Base-by-base conservation (phyloP, 2,329 filamentous ascomycete genomes). In the Alternaria sp. region DNA sequence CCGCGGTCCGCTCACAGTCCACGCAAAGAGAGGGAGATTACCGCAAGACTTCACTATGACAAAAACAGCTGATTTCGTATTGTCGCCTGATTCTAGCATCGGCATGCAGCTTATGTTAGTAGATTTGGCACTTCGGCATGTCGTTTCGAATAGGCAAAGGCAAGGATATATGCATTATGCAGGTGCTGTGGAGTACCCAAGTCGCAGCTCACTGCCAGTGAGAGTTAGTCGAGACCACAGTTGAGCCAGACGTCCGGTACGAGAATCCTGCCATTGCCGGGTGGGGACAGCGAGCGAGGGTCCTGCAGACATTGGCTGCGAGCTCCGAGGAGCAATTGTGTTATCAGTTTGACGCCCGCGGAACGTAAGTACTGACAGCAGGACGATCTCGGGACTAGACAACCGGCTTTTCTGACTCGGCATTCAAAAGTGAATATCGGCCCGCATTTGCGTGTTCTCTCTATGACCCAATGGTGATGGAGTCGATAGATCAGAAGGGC, bases 71-170 rank as follows among this genome's bases (percentile, higher is more conserved):
- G 32, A 49, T 49, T 4, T 28, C 7, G 7, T 36, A 4, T 20
- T 24, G 34, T 59, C 30, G 39, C 49, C 6, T 59, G 51, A 48
- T 59, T 42, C 16, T 14, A 34, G 56, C 51, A 59, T 59, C 26
- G 24, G 56, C 56, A 41, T 49, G 18, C 28, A 34, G 41, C 39
- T 32, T 30, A 36, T n/a, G 16, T 38, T 38, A 28, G n/a, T 28
- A 44, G 38, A 57, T 16, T 32, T 26, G 12, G 11, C 34, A 16
- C n/a, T 42, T 32, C 28, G 53, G 51, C 57, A 55, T 54, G 18
- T 51, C 38, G 36, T 49, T 44, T 44, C 20, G n/a, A 24, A 53
- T 41, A 34, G 55, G 28, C 49, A 42, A 47, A 34, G 16, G 46
- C 30, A 48, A 48, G 46, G 30, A 18, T 34, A 11, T 7, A 34